A percentile compares a stretch with the other conserved stretches of the same genome.
Conservation (phyloP, 805 yeast genomes). For the Spathaspora arborariae region DNA sequence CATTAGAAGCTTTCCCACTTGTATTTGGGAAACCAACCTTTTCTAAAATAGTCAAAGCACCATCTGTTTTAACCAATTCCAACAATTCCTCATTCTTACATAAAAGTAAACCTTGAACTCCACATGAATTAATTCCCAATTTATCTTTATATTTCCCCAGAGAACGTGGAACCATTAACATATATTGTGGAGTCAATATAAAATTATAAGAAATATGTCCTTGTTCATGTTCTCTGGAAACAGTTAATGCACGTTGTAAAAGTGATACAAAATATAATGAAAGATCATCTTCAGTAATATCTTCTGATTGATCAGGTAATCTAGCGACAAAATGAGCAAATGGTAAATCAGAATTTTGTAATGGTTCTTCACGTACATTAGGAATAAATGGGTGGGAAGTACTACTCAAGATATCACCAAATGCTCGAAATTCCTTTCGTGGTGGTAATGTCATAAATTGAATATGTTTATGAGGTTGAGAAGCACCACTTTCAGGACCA, state of each 20-base stretch:
- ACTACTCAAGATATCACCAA: slow-evolving; percentile 47
- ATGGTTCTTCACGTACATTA: slow-evolving; percentile 48
- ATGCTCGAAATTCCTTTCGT: slow-evolving; percentile 43
- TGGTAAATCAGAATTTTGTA: slow-evolving; percentile 57
- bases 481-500: slow-evolving; percentile 90
- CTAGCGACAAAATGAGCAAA: slow-evolving; percentile 84
- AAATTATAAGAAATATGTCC: slow-evolving; percentile 71
- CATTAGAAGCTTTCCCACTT: slow-evolving; percentile 53
- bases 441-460: slow-evolving; percentile 77
- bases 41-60: slow-evolving; percentile 52
- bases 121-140: slow-evolving; percentile 75
- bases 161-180: slow-evolving; percentile 82
- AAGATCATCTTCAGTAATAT: slow-evolving; percentile 51
- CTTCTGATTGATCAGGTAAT: slow-evolving; percentile 35
- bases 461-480: slow-evolving; percentile 88
- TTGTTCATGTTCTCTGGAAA: slow-evolving; percentile 49
- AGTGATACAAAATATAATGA: slow-evolving; percentile 69
- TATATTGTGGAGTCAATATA: slow-evolving; percentile 76
- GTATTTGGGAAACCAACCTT: slow-evolving; percentile 66
- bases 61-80: slow-evolving; percentile 43
- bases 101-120: slow-evolving; percentile 71
- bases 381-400: slow-evolving; percentile 54
- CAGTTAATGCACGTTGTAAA: slow-evolving; percentile 66
- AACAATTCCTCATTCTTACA: slow-evolving; percentile 64
- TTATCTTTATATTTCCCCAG: slow-evolving; percentile 45